Base-by-base conservation (phyloP, 1,139 yeast genomes). In the Suhomyces guaymorum region DNA sequence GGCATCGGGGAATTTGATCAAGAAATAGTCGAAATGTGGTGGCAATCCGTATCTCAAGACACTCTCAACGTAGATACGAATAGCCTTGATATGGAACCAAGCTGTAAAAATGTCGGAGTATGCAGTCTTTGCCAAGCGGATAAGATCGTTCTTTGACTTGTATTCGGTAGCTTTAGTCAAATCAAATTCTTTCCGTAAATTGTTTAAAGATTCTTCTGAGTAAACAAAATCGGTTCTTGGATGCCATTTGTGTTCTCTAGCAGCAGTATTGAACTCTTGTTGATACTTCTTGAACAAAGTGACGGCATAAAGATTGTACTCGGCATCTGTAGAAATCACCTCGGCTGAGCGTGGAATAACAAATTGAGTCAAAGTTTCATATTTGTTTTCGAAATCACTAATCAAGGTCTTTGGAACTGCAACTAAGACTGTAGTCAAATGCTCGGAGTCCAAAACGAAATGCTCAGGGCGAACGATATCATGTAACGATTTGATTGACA, bases 1-100 rank as follows among this genome's bases (percentile, higher is more conserved):
- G 14, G 53, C 38, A 18, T 53, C 55, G 12, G 56, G 55, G 38
- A 76, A 61, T 47, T 75, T 71, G 39, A 83, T 61, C 34, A 82
- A 63, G 47, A 64, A 80, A 39, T 85, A 79, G 54, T 80, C 77
- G 59, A 92, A 92, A 55, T 84, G 84, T 25, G 98, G 97, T 24
- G 98, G 98, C 44, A 92, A 75, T 1, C 99, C 99, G 60, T 92
- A 92, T 61, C 98, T 82, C 56, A 92, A 74, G 10, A 92, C 96
- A 8, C 76, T 67, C 57, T 77, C 82, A 30, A 75, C 78, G 49
- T 75, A 77, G 11, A 71, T 63, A 49, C 80, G 67, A 38, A 77
- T 66, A 5, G 72, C 66, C 63, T 89, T 89, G 49, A 92, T 77
- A 62, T 92, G 98, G 54, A 85, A 73, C 96, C 96, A 89, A 46